A percentile compares a stretch with the other conserved stretches of the same genome.
phyloP scores from a whole-genome alignment of 495 filamentous ascomycete genomes.

The Baudoinia panamericana region DNA sequence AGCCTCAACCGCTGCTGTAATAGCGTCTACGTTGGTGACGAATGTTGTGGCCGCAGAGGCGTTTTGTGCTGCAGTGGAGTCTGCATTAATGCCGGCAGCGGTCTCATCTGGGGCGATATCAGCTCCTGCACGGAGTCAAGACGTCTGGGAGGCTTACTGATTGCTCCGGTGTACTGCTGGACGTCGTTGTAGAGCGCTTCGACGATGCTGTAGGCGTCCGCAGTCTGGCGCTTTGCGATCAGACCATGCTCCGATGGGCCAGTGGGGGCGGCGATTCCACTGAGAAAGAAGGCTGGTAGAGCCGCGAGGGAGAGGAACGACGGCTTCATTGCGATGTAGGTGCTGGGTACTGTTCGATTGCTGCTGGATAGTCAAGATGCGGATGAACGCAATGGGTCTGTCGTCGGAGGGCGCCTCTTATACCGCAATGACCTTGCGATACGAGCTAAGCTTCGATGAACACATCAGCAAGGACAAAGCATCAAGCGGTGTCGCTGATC shows the following conservation, averaged over 20 bases:
- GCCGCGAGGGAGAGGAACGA: constrained; percentile 15
- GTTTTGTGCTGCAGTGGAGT: constrained; percentile 13
- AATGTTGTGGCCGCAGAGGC: constrained; percentile 16
- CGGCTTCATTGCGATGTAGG: no score
- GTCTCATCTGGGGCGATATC: constrained; percentile 7
- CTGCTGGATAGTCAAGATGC: no score
- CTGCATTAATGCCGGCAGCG: constrained; percentile 12
- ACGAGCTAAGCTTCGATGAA: no score
- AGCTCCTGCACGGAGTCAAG: neutral
- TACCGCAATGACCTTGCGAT: no score
- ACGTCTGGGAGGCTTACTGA: constrained; percentile 13
- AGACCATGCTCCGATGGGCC: neutral
- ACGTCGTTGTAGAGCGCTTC: constrained; percentile 17
- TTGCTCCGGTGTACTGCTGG: constrained; percentile 21
- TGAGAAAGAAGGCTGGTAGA: constrained; percentile 11
- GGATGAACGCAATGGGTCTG: no score
- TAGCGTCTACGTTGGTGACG: constrained; percentile 12
- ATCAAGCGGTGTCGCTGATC: no score
- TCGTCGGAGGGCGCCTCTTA: no score
- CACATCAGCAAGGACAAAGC: no score
- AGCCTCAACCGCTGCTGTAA: constrained; percentile 15
- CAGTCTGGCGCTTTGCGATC: constrained; percentile 15
- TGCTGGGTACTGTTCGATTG: no score
- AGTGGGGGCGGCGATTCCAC: constrained; percentile 13
- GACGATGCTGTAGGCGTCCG: constrained; percentile 19